Base-by-base conservation (phyloP, 1,284 basidiomycete species). In the Erythrobasidium hasegawianum region DNA sequence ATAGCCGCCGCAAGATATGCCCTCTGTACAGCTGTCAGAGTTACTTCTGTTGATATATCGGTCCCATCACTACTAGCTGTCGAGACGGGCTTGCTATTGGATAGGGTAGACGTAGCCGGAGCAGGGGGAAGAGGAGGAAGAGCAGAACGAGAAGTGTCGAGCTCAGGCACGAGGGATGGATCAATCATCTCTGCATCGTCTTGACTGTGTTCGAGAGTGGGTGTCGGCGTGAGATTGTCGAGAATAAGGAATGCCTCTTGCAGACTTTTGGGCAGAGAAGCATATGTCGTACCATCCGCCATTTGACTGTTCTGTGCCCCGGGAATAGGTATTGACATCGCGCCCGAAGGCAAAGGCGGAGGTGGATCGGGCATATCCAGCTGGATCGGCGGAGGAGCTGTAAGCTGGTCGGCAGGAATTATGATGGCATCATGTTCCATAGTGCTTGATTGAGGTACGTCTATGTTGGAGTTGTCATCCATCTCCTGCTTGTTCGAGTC, bases 241-340 rank as follows among this genome's bases (percentile, higher is more conserved):
- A 65, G 55, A 9, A 52, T 39, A 29, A 65, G 45, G 62, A 65
- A 65, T 7, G 62, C 62, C 39, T 65, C 62, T 29, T 65, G 62
- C 16, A 65, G 45, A 33, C 50, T 55, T 22, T 58, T 38, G 14
- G 55, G 62, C 11, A 65, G 26, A 5, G 62, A 47, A 18, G 53
- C 54, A 18, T 57, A 64, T 5, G 38, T 53, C 24, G 43, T 39
- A 22, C 29, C 50, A 16, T 50, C 18, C 11, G 38, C 11, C 10
- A 52, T 41, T 11, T 53, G 11, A 2, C 59, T 45, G 8, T 9
- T 5, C 16, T 62, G 50, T n/a, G 50, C n/a, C 7, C 47, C 27
- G 54, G 49, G 29, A 11, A 50, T 16, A 22, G 14, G 10, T 20
- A 41, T n/a, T 7, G 41, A n/a, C 20, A 43, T 41, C 18, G 53